Percentiles rank a stretch among this genome's conserved stretches.
phyloP scores from a whole-genome alignment of 139 green algal genomes.

The Picochlorum sp. region DNA sequence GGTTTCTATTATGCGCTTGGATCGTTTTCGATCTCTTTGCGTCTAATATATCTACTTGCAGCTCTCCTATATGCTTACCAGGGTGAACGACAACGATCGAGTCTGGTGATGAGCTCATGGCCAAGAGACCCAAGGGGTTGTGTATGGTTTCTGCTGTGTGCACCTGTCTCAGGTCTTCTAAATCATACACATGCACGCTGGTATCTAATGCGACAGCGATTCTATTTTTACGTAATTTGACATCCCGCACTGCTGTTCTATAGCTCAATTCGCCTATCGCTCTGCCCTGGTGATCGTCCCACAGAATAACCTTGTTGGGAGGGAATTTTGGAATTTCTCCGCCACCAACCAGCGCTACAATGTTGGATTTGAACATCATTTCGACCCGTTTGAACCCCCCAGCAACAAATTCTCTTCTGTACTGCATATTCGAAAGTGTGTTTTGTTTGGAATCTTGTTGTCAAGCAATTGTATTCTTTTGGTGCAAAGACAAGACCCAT shows the following conservation, averaged over 20 bases:
- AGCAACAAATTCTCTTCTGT: conserved; percentile 69
- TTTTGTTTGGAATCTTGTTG: no score
- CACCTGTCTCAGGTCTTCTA: conserved; percentile 84
- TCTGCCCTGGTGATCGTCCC: conserved; percentile 88
- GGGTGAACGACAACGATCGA: conserved; percentile 86
- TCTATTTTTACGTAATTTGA: conserved; percentile 77
- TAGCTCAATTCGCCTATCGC: conserved; percentile 95
- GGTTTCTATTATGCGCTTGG: conserved; percentile 65
- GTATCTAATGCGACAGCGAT: conserved; percentile 93
- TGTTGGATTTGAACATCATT: conserved; percentile 96
- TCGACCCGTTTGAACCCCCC: conserved; percentile 73
- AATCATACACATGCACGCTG: conserved; percentile 87
- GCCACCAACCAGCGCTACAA: conserved; percentile 89
- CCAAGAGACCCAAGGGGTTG: conserved; percentile 77
- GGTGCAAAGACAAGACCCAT: no score
- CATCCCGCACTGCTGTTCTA: conserved; percentile 70
- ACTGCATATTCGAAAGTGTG: conserved; percentile 39
- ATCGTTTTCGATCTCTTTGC: conserved; percentile 82
- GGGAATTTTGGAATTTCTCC: conserved; percentile 64
- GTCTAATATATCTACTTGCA: conserved; percentile 91
- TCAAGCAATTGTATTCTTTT: no score
- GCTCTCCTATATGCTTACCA: conserved; percentile 81
- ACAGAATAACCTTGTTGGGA: conserved; percentile 95
- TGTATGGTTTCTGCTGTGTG: conserved; percentile 83
- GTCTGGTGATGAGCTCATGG: conserved; percentile 68